Percentiles rank a stretch among this genome's conserved stretches.
Conservation (phyloP, 2,329 filamentous ascomycete genomes). For the Alternaria sp. region DNA sequence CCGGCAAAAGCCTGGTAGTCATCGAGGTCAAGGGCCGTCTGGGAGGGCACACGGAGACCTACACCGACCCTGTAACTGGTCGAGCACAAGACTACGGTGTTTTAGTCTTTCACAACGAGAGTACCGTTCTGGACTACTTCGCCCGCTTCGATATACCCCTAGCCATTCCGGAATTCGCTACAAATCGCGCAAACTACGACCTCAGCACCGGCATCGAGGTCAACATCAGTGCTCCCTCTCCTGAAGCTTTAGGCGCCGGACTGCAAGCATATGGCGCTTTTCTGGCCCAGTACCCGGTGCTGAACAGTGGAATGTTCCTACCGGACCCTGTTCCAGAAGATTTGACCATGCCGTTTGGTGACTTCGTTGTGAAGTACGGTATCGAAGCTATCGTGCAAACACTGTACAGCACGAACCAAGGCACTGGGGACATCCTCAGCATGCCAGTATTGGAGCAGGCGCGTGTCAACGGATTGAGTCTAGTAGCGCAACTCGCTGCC, state of each 20-base stretch:
- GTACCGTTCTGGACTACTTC: conserved; percentile 45
- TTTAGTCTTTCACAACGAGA: conserved; percentile 50
- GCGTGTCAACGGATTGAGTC: conserved; percentile 11
- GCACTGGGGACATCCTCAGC: conserved; percentile 52
- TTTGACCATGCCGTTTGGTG: conserved; percentile 58
- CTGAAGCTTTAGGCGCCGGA: conserved; percentile 1
- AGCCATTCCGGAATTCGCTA: neutral
- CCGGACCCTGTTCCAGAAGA: conserved; percentile 57
- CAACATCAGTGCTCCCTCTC: conserved; percentile 2
- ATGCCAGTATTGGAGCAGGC: conserved; percentile 50
- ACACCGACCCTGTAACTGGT: conserved; percentile 49
- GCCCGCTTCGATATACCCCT: conserved; percentile 24
- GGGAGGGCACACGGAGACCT: conserved; percentile 62
- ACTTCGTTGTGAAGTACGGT: conserved; percentile 60
- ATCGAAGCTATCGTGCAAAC: conserved; percentile 47
- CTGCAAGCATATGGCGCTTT: neutral
- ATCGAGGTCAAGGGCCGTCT: conserved; percentile 52
- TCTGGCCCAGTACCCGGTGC: neutral
- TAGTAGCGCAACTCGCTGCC: neutral
- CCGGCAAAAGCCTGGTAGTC: conserved; percentile 50
- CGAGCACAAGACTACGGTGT: conserved; percentile 50
- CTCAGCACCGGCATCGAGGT: conserved; percentile 39
- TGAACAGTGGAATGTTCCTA: conserved; percentile 55
- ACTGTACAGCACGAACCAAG: neutral
- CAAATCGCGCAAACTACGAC: conserved; percentile 26